phyloP scores from a whole-genome alignment of 2,329 filamentous ascomycete genomes.

The Trichoderma lentiforme region DNA sequence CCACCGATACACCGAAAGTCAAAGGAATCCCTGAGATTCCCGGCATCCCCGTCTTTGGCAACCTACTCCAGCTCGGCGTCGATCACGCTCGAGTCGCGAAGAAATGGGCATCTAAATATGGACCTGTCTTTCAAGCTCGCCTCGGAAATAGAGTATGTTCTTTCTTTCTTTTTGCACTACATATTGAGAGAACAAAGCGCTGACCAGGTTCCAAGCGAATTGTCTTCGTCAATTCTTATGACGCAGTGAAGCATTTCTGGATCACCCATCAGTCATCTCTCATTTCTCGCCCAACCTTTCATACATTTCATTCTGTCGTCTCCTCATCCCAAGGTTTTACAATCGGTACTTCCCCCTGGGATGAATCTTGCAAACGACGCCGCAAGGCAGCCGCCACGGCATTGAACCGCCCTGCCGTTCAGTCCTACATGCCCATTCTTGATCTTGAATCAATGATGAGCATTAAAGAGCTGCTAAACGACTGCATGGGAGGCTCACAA shows the following conservation, averaged over 20 bases:
- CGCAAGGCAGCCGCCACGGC: slow-evolving; percentile 78
- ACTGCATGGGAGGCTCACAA: slow-evolving; percentile 57
- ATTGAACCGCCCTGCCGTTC: slow-evolving; percentile 70
- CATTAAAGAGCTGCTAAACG: slow-evolving; percentile 67
- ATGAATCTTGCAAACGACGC: slow-evolving; percentile 73
- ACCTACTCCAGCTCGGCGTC: slow-evolving; percentile 57
- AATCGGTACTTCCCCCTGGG: slow-evolving; percentile 81
- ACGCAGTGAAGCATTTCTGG: slow-evolving; percentile 70
- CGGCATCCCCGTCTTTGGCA: slow-evolving; percentile 61
- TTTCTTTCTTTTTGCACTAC: neutral
- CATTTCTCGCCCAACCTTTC: slow-evolving; percentile 72
- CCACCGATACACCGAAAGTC: slow-evolving; percentile 57
- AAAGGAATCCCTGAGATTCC: slow-evolving; percentile 60
- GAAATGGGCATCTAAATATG: slow-evolving; percentile 58
- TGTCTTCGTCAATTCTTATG: slow-evolving; percentile 75
- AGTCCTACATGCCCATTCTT: slow-evolving; percentile 78
- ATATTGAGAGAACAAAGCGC: neutral
- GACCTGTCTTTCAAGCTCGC: slow-evolving; percentile 63
- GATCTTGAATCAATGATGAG: slow-evolving; percentile 71
- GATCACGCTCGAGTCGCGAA: slow-evolving; percentile 53
- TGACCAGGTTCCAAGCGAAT: slow-evolving; percentile 49
- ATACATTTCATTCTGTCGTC: slow-evolving; percentile 79
- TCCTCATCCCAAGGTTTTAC: slow-evolving; percentile 76
- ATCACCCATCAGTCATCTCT: slow-evolving; percentile 74
- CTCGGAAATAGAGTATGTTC: slow-evolving; percentile 61